A percentile compares a stretch with the other conserved stretches of the same genome.
These are phyloP conservation scores for Xylariomycetidae sp. DNA, from an alignment of 2,329 filamentous ascomycete species.

Conservation along the genomic window DNA sequence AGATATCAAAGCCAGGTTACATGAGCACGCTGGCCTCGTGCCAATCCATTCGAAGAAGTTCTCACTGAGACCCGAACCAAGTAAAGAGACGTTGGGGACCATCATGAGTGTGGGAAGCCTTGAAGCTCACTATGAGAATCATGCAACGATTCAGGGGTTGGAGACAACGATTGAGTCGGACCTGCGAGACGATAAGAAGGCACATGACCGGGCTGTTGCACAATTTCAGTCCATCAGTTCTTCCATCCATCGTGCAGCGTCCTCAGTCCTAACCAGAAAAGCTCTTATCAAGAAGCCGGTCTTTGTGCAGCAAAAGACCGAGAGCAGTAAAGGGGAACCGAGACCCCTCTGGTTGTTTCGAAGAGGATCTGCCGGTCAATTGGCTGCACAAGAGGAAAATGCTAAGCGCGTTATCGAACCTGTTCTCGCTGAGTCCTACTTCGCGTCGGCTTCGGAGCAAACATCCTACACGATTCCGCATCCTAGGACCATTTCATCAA, in stretches of 20 bases:
- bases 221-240: constrained; percentile 15
- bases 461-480: no score
- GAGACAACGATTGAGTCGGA: no score
- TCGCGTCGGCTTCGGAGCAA: no score
- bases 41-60: constrained; percentile 32
- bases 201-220: constrained; percentile 9
- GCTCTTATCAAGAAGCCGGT: constrained; percentile 29
- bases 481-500: no score
- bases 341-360: no score
- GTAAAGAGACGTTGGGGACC: constrained; percentile 44
- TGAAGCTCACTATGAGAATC: constrained; percentile 11
- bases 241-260: constrained; percentile 18
- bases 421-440: no score
- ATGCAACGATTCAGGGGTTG: no score
- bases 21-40: constrained; percentile 29
- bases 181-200: no score
- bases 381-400: no score
- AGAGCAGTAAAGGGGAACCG: not conserved
- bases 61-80: constrained; percentile 34
- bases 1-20: constrained; percentile 31
- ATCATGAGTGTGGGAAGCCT: constrained; percentile 47
- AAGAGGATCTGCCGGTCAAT: no score
- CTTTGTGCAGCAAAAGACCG: constrained; percentile 10
- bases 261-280: constrained; percentile 25
- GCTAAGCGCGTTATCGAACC: no score